A percentile compares a stretch with the other conserved stretches of the same genome.
phyloP scores from a whole-genome alignment of 2,329 filamentous ascomycete genomes.

The Nemania sp. region DNA sequence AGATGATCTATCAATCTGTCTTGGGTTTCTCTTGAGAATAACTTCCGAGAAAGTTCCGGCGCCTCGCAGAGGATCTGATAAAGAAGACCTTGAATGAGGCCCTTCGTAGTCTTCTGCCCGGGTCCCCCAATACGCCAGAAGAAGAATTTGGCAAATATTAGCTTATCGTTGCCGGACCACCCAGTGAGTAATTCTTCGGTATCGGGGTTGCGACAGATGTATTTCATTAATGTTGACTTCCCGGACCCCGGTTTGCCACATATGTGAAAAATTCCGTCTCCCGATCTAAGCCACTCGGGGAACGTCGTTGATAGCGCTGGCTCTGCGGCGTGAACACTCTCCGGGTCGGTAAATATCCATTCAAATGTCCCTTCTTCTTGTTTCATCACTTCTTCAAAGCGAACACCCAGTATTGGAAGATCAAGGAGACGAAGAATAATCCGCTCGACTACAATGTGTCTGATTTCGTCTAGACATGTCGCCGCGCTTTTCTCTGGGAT shows the following conservation, averaged over 20 bases:
- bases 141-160: conserved; percentile 3
- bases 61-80: not conserved
- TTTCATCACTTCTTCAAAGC: not conserved
- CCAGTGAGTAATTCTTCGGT: not conserved
- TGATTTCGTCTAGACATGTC: not conserved
- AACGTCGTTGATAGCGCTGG: not conserved
- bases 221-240: conserved; percentile 13
- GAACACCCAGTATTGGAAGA: not conserved
- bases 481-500: not conserved
- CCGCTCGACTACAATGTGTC: not conserved
- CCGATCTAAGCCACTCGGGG: conserved; percentile 5
- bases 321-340: not conserved
- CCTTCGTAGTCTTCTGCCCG: not conserved
- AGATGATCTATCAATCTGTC: not conserved
- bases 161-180: not conserved
- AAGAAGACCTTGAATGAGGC: conserved; percentile 3
- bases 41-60: not conserved
- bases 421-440: conserved; percentile 1
- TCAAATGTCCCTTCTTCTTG: conserved; percentile 7
- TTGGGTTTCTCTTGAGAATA: not conserved
- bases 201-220: not conserved
- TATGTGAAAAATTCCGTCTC: conserved; percentile 7
- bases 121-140: conserved; percentile 3
- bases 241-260: conserved; percentile 7
- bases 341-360: conserved; percentile 6